Base-by-base conservation (phyloP, 768 basidiomycete species). In the Lenzites betulinus region DNA sequence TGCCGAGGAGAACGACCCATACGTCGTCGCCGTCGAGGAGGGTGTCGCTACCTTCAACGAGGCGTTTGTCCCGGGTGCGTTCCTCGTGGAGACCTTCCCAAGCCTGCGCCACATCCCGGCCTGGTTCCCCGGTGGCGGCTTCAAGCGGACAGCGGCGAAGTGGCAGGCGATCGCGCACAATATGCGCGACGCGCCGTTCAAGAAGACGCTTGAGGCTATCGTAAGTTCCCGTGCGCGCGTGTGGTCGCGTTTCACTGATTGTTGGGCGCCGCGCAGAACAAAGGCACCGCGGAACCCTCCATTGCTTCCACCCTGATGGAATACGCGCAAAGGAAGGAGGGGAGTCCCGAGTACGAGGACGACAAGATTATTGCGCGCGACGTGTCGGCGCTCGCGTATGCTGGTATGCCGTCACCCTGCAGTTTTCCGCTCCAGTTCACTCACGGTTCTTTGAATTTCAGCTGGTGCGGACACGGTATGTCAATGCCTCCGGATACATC, bases 51-150 rank as follows among this genome's bases (percentile, higher is more conserved):
- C 53, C n/a, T 60, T 60, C 47, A 52, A 54, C 41, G 50, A 42
- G 26, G 60, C 64, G 5, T 39, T 60, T 22, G 55, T 59, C 8
- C 69, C 72, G n/a, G 72, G 71, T 2, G 57, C 67, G 1, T 73
- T 69, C 63, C 63, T 71, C 15, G 71, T 73, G 22, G 71, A 73
- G 48, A 64, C 64, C n/a, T 33, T 73, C 38, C 70, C 69, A 3
- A 56, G 22, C n/a, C 43, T 66, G 22, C 48, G 38, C 18, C 44
- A 63, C 51, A 48, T 65, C 22, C 64, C 64, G 8, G 23, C 51
- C 44, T 65, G 64, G 60, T 55, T 65, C 54, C 64, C 64, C 18
- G 64, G 64, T 16, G 64, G 23, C 26, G 63, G 22, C 33, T 51
- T 55, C 58, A 65, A 65, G 51, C 60, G 54, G 15, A 55, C 36